Conservation (phyloP, 148 eudicot genomes). For the Silene conica region DNA sequence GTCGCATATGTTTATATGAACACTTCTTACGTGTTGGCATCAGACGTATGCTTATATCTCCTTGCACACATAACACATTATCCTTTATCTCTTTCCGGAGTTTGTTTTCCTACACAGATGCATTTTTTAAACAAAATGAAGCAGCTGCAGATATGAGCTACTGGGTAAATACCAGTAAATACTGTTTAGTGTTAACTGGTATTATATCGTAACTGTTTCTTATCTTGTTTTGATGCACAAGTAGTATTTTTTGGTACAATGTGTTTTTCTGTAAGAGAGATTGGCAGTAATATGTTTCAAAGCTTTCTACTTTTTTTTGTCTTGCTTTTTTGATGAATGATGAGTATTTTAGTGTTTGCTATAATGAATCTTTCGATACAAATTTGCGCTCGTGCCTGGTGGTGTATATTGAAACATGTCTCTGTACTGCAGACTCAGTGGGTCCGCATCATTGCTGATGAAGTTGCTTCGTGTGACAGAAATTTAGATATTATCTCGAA, state of each 20-base stretch:
- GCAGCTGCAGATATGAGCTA: not conserved
- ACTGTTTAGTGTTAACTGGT: not conserved
- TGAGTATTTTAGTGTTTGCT: not conserved
- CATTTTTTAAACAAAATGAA: not conserved
- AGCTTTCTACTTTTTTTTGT: too few species aligned
- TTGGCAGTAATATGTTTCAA: not conserved
- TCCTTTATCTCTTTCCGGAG: not conserved
- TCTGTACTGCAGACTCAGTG: slow-evolving; percentile 40
- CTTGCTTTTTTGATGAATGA: not conserved
- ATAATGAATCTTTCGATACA: too few species aligned
- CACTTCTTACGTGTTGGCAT: not conserved
- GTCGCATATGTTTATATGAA: too few species aligned
- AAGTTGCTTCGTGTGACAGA: slow-evolving; percentile 46
- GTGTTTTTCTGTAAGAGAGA: not conserved
- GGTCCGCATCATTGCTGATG: slow-evolving; percentile 36
- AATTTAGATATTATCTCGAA: slow-evolving; percentile 38
- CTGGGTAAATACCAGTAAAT: not conserved
- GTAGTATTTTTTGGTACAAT: not conserved
- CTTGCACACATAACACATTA: not conserved
- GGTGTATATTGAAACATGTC: slow-evolving; percentile 14
- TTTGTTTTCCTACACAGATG: not conserved
- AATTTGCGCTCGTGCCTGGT: not conserved
- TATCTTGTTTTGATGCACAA: not conserved
- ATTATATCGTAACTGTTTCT: not conserved
- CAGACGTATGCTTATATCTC: not conserved